phyloP scores from a whole-genome alignment of 1,139 yeast species.

The Nadsonia commutata region DNA sequence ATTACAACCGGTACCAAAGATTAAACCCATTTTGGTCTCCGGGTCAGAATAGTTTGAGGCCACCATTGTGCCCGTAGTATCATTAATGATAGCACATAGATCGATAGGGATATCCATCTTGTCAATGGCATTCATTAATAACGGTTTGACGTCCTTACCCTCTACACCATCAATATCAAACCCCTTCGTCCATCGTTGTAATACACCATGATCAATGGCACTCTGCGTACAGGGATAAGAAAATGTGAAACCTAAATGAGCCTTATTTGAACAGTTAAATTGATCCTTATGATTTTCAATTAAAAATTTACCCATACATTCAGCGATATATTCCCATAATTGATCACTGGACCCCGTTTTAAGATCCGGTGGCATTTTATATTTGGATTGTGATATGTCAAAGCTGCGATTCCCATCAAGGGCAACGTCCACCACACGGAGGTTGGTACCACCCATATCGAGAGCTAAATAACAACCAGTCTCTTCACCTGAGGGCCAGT shows the following conservation, averaged over 20 bases:
- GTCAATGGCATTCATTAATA: constrained; percentile 65
- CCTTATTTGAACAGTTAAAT: constrained; percentile 4
- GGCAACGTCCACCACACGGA: constrained; percentile 75
- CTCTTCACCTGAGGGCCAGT: constrained; percentile 83
- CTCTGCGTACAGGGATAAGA: constrained; percentile 83
- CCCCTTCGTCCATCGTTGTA: constrained; percentile 98
- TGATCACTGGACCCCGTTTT: constrained; percentile 65
- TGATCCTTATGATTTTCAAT: constrained; percentile 37
- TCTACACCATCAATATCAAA: constrained; percentile 89
- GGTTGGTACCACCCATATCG: constrained; percentile 91
- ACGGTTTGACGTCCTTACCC: constrained; percentile 86
- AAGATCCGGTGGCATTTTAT: constrained; percentile 50
- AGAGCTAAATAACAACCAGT: constrained; percentile 81
- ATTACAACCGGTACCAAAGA: constrained; percentile 96
- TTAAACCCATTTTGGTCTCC: constrained; percentile 82
- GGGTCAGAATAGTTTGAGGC: constrained; percentile 91
- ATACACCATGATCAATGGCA: constrained; percentile 69
- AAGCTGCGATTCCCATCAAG: constrained; percentile 67
- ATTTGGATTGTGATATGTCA: constrained; percentile 73
- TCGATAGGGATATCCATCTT: constrained; percentile 56
- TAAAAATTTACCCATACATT: constrained; percentile 49
- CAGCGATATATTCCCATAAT: constrained; percentile 78
- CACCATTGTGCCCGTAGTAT: constrained; percentile 92
- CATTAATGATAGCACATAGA: constrained; percentile 87
- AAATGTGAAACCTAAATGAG: constrained; percentile 91